Percentiles rank a stretch among this genome's conserved stretches.
Conservation (phyloP, 768 basidiomycete genomes). For the Rhizopogon vulgaris region DNA sequence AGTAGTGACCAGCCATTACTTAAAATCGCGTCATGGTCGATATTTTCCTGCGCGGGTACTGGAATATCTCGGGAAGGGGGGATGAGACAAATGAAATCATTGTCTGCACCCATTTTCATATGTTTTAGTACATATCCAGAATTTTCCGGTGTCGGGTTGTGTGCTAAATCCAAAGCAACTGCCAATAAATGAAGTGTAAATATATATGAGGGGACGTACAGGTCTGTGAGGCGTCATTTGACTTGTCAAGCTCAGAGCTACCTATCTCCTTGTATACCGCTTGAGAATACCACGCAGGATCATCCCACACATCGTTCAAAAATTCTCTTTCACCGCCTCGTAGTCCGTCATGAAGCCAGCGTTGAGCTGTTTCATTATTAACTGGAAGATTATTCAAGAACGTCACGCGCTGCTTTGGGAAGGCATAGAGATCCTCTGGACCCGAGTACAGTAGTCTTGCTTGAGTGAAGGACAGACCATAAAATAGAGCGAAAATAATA, state of each 20-base stretch:
- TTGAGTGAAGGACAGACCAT: constrained; percentile 7
- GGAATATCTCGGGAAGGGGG: constrained; percentile 52
- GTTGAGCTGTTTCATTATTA: constrained; percentile 62
- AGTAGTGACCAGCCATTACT: constrained; percentile 79
- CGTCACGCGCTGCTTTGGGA: constrained; percentile 74
- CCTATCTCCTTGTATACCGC: constrained; percentile 54
- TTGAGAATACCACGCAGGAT: constrained; percentile 32
- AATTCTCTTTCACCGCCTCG: constrained; percentile 74
- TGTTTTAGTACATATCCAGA: constrained; percentile 55
- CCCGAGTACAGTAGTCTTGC: constrained; percentile 55
- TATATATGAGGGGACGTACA: constrained; percentile 29
- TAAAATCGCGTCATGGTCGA: constrained; percentile 57
- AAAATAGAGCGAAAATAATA: constrained; percentile 15
- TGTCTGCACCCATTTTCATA: constrained; percentile 66
- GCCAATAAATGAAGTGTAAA: constrained; percentile 13
- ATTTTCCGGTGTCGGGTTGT: constrained; percentile 11
- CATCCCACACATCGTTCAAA: constrained; percentile 55
- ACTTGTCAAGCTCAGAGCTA: constrained; percentile 36
- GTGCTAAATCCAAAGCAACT: constrained; percentile 10
- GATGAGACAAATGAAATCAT: constrained; percentile 74
- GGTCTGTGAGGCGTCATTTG: constrained; percentile 19
- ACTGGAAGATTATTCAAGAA: constrained; percentile 79
- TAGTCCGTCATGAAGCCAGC: constrained; percentile 70
- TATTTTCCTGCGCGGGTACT: constrained; percentile 42
- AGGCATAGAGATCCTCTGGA: constrained; percentile 75